phyloP scores from a whole-genome alignment of 106 monocot species.

The Acorus gramineus region DNA sequence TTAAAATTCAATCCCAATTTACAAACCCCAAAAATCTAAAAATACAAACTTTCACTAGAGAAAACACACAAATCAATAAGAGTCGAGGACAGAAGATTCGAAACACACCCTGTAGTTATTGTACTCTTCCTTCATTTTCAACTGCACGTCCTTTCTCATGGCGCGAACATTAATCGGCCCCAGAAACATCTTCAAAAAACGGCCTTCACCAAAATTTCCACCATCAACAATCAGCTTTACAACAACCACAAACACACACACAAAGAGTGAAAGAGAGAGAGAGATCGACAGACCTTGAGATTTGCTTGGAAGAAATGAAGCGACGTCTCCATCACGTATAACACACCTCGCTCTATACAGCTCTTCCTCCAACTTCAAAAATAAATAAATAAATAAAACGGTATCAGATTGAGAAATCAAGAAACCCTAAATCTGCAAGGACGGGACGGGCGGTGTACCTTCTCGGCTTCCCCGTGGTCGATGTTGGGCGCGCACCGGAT shows the following conservation, averaged over 20 bases:
- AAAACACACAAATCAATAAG: conserved; percentile 1
- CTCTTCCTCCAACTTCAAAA: conserved; percentile 66
- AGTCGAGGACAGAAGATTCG: conserved; percentile 3
- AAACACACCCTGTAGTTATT: conserved; percentile 66
- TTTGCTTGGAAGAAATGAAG: conserved; percentile 72
- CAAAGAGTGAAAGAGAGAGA: background rate
- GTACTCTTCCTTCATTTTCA: conserved; percentile 93
- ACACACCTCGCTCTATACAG: conserved; percentile 52
- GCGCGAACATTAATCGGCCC: conserved; percentile 83
- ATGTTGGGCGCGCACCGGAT: conserved; percentile 9
- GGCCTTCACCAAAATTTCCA: conserved; percentile 20
- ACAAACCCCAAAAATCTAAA: background rate
- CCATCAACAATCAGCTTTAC: too few relatives aligned
- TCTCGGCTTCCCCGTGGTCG: conserved; percentile 50
- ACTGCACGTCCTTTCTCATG: conserved; percentile 70
- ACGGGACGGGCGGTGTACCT: conserved; percentile 24
- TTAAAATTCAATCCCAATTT: background rate
- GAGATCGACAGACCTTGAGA: conserved; percentile 43
- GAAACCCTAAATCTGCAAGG: background rate
- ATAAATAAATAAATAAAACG: background rate
- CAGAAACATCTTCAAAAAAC: conserved; percentile 83
- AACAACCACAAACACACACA: background rate
- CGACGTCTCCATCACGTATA: conserved; percentile 65
- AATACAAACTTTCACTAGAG: background rate
- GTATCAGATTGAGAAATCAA: background rate